Conservation (phyloP, 345 rosid genomes). For the Syzygium aqueum region DNA sequence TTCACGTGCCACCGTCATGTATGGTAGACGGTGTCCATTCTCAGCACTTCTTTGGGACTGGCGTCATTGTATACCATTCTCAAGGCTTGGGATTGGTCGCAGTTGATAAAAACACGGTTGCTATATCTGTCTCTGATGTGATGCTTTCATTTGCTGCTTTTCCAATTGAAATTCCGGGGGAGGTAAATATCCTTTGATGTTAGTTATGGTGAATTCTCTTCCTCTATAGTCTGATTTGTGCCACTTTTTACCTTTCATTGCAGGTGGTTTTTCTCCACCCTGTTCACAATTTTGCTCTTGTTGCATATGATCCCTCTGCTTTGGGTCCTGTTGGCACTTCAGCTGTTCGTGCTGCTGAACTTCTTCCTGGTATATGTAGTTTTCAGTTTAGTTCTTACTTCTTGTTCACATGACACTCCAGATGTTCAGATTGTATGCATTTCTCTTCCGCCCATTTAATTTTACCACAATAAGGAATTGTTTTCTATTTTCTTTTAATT, state of each 20-base stretch:
- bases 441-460: neutral
- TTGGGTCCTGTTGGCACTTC: slow-evolving; percentile 65
- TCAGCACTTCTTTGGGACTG: slow-evolving; percentile 79
- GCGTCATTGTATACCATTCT: slow-evolving; percentile 85
- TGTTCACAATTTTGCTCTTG: slow-evolving; percentile 87
- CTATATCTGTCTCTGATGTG: slow-evolving; percentile 81
- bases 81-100: slow-evolving; percentile 80
- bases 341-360: slow-evolving; percentile 72
- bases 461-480: neutral
- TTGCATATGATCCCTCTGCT: slow-evolving; percentile 83
- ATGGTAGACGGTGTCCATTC: slow-evolving; percentile 92
- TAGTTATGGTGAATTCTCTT: neutral
- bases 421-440: neutral
- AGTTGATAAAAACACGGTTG: slow-evolving; percentile 87
- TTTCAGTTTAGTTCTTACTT: neutral
- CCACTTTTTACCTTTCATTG: slow-evolving; percentile 7
- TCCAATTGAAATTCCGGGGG: slow-evolving; percentile 96
- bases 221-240: slow-evolving; percentile 3
- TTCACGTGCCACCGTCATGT: slow-evolving; percentile 88
- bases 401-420: neutral
- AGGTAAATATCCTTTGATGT: slow-evolving; percentile 33
- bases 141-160: slow-evolving; percentile 93
- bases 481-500: neutral
- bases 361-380: slow-evolving; percentile 65
- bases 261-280: slow-evolving; percentile 98